Evolutionary conservation across 768 basidiomycete species (phyloP).

Genomic region (Sarcodon aspratus): DNA sequence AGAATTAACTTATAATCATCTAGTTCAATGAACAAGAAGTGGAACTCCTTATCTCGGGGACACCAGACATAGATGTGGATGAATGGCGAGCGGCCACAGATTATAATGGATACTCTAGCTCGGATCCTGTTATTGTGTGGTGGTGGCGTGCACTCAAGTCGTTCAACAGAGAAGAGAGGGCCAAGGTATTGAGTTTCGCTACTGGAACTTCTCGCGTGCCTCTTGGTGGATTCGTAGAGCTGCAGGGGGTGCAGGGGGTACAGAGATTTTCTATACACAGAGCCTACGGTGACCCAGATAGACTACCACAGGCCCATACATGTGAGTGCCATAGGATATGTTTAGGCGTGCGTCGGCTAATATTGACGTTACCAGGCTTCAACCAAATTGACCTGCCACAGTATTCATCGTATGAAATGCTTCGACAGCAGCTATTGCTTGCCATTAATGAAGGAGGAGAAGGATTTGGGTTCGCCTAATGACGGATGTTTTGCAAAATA

Average conservation of each 20-base stretch:
- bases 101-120: constrained; percentile 78
- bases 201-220: constrained; percentile 91
- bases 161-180: constrained; percentile 92
- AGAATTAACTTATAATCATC: constrained; percentile 3
- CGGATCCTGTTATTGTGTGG: constrained; percentile 95
- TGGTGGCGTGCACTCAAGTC: constrained; percentile 99
- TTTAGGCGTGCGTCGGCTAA: constrained; percentile 1
- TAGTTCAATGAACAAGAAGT: constrained; percentile 94
- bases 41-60: constrained; percentile 89
- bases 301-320: constrained; percentile 84
- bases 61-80: constrained; percentile 97
- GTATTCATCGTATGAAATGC: constrained; percentile 93
- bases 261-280: constrained; percentile 95
- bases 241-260: constrained; percentile 91
- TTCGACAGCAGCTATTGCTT: constrained; percentile 79
- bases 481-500: not conserved
- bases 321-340: constrained; percentile 36
- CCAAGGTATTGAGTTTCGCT: constrained; percentile 95
- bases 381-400: constrained; percentile 92
- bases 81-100: constrained; percentile 93
- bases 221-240: constrained; percentile 84
- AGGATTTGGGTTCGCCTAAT: constrained; percentile 78
- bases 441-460: constrained; percentile 96
- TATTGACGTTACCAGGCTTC: constrained; percentile 46
- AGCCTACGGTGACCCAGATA: constrained; percentile 78